phyloP scores from a whole-genome alignment of 78 protist species.

The Dictyostelium discoideum region dicty_2.7 NC_007091.3:3056001-3056500 shows the following conservation, averaged over 20 bases:
- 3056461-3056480: constrained; percentile 49
- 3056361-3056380: too few species aligned
- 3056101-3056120: constrained; percentile 15
- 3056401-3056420: too few species aligned
- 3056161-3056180: constrained; percentile 75
- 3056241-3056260: constrained; percentile 74
- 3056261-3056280: constrained; percentile 66
- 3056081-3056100: not conserved
- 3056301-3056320: constrained; percentile 66
- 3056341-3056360: constrained; percentile 54
- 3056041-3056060: constrained; percentile 57
- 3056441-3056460: constrained; percentile 29
- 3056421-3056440: not conserved
- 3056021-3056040: constrained; percentile 77
- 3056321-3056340: constrained; percentile 66
- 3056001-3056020: constrained; percentile 71
- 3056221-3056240: constrained; percentile 80
- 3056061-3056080: constrained; percentile 75
- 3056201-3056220: constrained; percentile 84
- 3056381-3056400: too few species aligned
- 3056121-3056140: not conserved
- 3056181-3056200: constrained; percentile 67
- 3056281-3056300: constrained; percentile 84
- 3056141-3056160: constrained; percentile 47
- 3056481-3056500: constrained; percentile 73